Evolutionary conservation across 179 eudicot species (phyloP).

Genomic region (Spinacia oleracea): DNA sequence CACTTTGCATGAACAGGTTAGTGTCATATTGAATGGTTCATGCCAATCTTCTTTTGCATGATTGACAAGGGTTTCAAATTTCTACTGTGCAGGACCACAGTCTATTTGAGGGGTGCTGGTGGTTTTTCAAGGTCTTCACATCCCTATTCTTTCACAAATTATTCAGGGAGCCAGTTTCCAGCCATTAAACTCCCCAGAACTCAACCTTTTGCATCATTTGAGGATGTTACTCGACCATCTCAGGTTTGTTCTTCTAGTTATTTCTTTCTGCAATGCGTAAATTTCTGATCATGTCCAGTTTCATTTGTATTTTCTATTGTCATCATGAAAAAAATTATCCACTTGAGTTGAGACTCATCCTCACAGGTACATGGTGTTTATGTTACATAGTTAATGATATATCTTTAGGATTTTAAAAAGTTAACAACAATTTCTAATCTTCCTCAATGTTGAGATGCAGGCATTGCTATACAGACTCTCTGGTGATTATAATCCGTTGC

Average conservation of each 20-base stretch:
- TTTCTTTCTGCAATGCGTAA: neutral
- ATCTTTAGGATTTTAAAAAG: neutral
- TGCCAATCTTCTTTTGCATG: constrained; percentile 4
- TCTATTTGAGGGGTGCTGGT: constrained; percentile 86
- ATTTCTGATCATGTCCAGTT: neutral
- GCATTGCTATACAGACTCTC: constrained; percentile 92
- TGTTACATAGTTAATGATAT: neutral
- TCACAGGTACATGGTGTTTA: neutral
- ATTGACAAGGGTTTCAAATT: constrained; percentile 10
- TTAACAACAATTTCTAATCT: neutral
- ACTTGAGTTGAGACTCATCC: constrained; percentile 3
- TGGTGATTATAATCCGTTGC: constrained; percentile 95
- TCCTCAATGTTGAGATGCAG: constrained; percentile 45
- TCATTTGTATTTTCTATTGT: neutral
- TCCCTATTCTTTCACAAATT: constrained; percentile 62
- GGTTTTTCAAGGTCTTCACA: constrained; percentile 81
- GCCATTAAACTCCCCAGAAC: constrained; percentile 59
- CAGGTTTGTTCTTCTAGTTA: constrained; percentile 48
- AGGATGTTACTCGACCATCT: constrained; percentile 78
- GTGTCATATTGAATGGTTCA: constrained; percentile 5
- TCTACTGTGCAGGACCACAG: constrained; percentile 47
- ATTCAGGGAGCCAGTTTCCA: constrained; percentile 48
- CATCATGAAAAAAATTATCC: constrained; percentile 11
- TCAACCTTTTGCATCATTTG: constrained; percentile 71
- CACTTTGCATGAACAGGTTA: constrained; percentile 88